Base-by-base conservation (phyloP, 169 alveolate genomes). In the Plasmodium relictum region DNA sequence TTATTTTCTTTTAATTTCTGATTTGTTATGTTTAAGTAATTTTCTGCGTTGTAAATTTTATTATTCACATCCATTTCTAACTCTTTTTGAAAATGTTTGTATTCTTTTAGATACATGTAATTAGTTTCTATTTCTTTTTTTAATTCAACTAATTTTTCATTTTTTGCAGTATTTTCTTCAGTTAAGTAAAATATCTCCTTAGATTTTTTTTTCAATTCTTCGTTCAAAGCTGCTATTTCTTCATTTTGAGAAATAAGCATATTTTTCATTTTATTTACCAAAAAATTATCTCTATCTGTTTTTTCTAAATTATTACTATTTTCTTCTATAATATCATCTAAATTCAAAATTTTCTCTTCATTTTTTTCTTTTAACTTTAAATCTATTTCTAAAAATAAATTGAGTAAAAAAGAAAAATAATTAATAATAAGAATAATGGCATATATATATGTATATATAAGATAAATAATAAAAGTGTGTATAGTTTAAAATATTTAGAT, bases 131-230 rank as follows among this genome's bases (percentile, higher is more conserved):
- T 80, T 37, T 80, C 83, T 41, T 80, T 80, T 68, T 80, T 68
- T 42, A 80, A 54, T 48, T 80, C 90, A 39, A 62, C 65, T 68
- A 80, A 62, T 45, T 80, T 80, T 22, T 80, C 90, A 80, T 80
- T 44, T 26, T 80, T 80, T 18, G 72, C 54, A 41, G 56, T 68
- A 48, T 80, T 80, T 42, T 65, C 90, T 24, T 80, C 83, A 54
- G 66, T 80, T n/a, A 80, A 31, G 6, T 68, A 80, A 68, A 66
- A 80, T 0, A 80, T 31, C 14, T 80, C 90, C 39, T 80, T 65
- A 3, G 61, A 24, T 39, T 80, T 80, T 69, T 80, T 68, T 14
- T 80, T 80, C 16, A 80, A 12, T 22, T 80, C 83, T 16, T 80
- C 90, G 50, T 80, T 80, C 9, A 80, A 71, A 14, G 54, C 52